Conservation (phyloP, 805 yeast species). For the Saturnispora zaruensis region DNA sequence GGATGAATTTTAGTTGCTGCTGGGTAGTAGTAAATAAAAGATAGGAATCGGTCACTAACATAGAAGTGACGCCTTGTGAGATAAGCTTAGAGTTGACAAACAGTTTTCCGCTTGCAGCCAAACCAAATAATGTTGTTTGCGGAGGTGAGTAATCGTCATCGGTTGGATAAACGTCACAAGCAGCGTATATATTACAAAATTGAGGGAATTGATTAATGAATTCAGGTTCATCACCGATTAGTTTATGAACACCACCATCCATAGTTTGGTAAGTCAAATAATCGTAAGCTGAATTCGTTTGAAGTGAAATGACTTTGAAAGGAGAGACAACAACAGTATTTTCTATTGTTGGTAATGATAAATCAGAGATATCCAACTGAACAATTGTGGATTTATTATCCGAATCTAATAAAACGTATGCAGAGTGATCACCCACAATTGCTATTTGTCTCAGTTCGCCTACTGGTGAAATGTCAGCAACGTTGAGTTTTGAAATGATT, state of each 20-base stretch:
- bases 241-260: conserved; percentile 47
- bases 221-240: conserved; percentile 18
- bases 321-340: conserved; percentile 37
- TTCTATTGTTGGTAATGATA: conserved; percentile 33
- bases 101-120: conserved; percentile 67
- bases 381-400: conserved; percentile 29
- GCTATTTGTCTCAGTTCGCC: conserved; percentile 50
- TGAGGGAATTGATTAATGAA: conserved; percentile 51
- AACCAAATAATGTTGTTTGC: conserved; percentile 45
- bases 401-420: conserved; percentile 56
- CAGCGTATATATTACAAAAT: conserved; percentile 54
- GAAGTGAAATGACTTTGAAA: conserved; percentile 46
- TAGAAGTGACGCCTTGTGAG: conserved; percentile 72
- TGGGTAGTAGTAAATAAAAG: conserved; percentile 82
- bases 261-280: conserved; percentile 50
- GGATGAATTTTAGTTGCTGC: conserved; percentile 71
- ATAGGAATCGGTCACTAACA: conserved; percentile 62
- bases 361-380: conserved; percentile 36
- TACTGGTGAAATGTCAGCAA: conserved; percentile 30
- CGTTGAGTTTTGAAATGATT: conserved; percentile 30
- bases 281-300: conserved; percentile 45
- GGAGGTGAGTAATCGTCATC: conserved; percentile 14
- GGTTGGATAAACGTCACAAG: conserved; percentile 23
- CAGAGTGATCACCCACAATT: conserved; percentile 40
- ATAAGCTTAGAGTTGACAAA: conserved; percentile 53